Conservation (phyloP, 345 rosid species). For the Leavenworthia alabamica region DNA sequence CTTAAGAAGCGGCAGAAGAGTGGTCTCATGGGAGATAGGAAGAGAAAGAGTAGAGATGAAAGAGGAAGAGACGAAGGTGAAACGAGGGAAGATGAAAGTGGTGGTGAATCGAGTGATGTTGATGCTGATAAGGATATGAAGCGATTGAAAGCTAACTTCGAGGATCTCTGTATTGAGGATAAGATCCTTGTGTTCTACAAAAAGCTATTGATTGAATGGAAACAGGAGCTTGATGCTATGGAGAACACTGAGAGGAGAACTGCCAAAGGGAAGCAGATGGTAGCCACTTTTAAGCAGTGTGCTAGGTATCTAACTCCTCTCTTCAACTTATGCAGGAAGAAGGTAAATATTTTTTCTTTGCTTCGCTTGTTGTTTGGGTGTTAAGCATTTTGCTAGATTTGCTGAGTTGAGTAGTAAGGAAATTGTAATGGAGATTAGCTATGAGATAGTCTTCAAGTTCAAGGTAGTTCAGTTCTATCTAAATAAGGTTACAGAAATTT, state of each 20-base stretch:
- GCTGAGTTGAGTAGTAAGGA: neutral
- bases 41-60: slow-evolving; percentile 78
- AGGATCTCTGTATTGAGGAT: slow-evolving; percentile 86
- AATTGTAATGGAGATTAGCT: neutral
- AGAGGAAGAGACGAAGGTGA: slow-evolving; percentile 66
- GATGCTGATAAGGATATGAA: slow-evolving; percentile 83
- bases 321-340: slow-evolving; percentile 97
- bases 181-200: slow-evolving; percentile 89
- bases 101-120: slow-evolving; percentile 86
- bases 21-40: slow-evolving; percentile 63
- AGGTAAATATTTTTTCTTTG: slow-evolving; percentile 41
- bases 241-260: slow-evolving; percentile 74
- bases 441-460: neutral
- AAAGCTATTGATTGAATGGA: slow-evolving; percentile 88
- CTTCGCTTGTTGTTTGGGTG: neutral
- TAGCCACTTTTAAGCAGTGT: slow-evolving; percentile 96
- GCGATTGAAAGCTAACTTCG: slow-evolving; percentile 79
- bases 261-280: slow-evolving; percentile 84
- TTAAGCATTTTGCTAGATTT: neutral
- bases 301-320: slow-evolving; percentile 81
- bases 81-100: slow-evolving; percentile 67
- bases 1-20: slow-evolving; percentile 87
- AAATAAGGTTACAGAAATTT: neutral
- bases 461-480: neutral
- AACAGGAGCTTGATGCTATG: slow-evolving; percentile 82